phyloP scores from a whole-genome alignment of 2,329 filamentous ascomycete species.

The Exophiala aquamarina region DNA sequence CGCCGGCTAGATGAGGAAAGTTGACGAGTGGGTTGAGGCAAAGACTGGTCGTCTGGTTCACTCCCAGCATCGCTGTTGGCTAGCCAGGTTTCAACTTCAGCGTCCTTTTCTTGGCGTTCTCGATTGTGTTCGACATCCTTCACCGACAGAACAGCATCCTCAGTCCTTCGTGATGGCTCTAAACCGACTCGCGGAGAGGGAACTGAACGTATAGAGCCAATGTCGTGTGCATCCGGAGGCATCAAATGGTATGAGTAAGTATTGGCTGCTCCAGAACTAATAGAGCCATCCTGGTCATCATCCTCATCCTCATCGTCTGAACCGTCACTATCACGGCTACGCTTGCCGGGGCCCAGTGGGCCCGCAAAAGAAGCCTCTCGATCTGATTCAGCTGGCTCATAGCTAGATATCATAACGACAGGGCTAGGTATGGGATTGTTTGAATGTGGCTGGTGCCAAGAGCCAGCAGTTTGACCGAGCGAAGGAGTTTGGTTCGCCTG shows the following conservation, averaged over 20 bases:
- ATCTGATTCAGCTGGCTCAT: constrained; percentile 11
- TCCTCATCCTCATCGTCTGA: constrained; percentile 30
- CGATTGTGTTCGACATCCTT: constrained; percentile 52
- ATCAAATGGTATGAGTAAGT: constrained; percentile 19
- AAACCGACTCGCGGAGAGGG: constrained; percentile 1
- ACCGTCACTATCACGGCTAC: constrained; percentile 35
- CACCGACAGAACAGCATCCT: constrained; percentile 47
- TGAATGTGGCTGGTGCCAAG: constrained; percentile 7
- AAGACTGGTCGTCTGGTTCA: constrained; percentile 34
- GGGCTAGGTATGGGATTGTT: constrained; percentile 35
- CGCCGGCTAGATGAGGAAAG: constrained; percentile 11
- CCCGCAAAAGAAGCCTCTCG: neutral
- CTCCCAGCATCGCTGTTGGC: constrained; percentile 48
- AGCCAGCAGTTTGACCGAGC: constrained; percentile 8
- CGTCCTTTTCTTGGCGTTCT: constrained; percentile 51
- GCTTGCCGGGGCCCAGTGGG: constrained; percentile 31
- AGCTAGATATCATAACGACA: constrained; percentile 44
- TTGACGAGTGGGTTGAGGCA: constrained; percentile 12
- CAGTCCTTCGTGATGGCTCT: constrained; percentile 35
- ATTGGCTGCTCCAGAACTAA: neutral
- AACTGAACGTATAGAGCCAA: constrained; percentile 1
- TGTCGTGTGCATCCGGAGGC: constrained; percentile 17
- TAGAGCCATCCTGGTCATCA: constrained; percentile 23
- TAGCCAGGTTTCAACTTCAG: constrained; percentile 56
- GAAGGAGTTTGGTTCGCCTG: constrained; percentile 8